These are phyloP conservation scores for Pulveroboletus sp. DNA, from an alignment of 768 basidiomycete genomes.

Conservation along the genomic window DNA sequence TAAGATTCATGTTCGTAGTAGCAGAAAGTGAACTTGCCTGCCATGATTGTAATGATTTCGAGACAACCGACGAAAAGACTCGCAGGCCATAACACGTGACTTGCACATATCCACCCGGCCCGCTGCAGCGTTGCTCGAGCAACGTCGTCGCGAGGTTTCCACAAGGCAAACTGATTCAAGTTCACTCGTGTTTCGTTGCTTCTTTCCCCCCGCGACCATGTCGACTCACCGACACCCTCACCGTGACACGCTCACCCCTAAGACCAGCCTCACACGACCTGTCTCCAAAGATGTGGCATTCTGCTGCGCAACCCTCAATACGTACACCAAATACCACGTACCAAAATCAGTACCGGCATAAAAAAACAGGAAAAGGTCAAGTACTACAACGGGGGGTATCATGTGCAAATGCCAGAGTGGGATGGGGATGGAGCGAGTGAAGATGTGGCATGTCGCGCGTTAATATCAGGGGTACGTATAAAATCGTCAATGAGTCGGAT, in stretches of 20 bases:
- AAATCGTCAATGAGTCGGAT: constrained; percentile 29
- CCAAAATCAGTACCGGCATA: constrained; percentile 20
- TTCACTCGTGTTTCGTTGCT: too few species aligned
- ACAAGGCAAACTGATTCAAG: too few species aligned
- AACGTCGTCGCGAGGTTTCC: too few species aligned
- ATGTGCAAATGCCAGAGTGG: constrained; percentile 23
- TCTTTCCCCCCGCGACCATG: too few species aligned
- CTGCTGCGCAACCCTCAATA: constrained; percentile 35
- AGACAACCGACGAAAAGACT: too few species aligned
- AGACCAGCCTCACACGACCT: too few species aligned
- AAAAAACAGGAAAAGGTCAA: constrained; percentile 14
- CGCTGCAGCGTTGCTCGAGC: too few species aligned
- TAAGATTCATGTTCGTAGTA: neutral
- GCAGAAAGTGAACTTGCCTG: constrained; percentile 7
- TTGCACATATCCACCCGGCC: too few species aligned
- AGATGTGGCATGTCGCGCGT: neutral
- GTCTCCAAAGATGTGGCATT: constrained; percentile 35
- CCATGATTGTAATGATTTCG: constrained; percentile 10
- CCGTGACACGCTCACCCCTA: too few species aligned
- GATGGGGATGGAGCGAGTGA: constrained; percentile 4
- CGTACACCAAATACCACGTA: constrained; percentile 19
- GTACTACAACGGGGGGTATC: constrained; percentile 36
- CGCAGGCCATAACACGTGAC: too few species aligned
- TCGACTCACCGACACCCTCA: too few species aligned
- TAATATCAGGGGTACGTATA: too few species aligned